Conservation (phyloP, 192 early-diverging fungal species). For the Gryganskiella cystojenkinii region DNA sequence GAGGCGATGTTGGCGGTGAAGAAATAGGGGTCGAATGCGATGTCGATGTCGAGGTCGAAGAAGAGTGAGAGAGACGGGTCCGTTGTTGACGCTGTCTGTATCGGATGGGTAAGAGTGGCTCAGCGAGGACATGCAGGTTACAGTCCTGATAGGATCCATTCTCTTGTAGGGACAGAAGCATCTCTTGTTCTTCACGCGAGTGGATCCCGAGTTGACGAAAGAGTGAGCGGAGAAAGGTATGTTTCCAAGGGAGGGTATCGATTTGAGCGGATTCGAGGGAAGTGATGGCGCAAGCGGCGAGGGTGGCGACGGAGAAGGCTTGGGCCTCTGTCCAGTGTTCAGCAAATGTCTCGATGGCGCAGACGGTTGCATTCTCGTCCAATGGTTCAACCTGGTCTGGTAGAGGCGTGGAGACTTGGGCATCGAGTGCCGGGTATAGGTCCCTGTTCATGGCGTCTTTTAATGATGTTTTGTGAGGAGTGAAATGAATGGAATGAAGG, state of each 20-base stretch:
- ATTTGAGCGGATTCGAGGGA: constrained; percentile 28
- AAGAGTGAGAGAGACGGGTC: neutral
- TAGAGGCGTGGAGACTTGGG: too few species aligned
- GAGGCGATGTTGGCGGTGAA: constrained; percentile 29
- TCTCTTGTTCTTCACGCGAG: constrained; percentile 46
- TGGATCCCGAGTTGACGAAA: constrained; percentile 40
- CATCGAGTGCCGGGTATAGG: too few species aligned
- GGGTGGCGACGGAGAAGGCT: constrained; percentile 37
- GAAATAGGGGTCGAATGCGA: constrained; percentile 13
- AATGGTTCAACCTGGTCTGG: too few species aligned
- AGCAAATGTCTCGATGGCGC: constrained; percentile 47
- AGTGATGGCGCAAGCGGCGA: constrained; percentile 43
- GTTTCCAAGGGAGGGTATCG: constrained; percentile 49
- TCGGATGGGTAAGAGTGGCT: constrained; percentile 27
- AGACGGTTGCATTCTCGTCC: constrained; percentile 40
- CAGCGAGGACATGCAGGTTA: constrained; percentile 38
- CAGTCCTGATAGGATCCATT: constrained; percentile 48
- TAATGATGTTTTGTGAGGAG: too few species aligned
- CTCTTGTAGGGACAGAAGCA: constrained; percentile 37
- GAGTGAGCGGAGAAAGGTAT: constrained; percentile 35
- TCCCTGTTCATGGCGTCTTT: too few species aligned
- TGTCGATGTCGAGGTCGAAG: neutral
- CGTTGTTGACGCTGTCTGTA: constrained; percentile 7
- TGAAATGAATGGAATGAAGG: too few species aligned
- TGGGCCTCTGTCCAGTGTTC: constrained; percentile 50